phyloP scores from a whole-genome alignment of 2,329 filamentous ascomycete genomes.

The Ophiostoma perfectum region DNA sequence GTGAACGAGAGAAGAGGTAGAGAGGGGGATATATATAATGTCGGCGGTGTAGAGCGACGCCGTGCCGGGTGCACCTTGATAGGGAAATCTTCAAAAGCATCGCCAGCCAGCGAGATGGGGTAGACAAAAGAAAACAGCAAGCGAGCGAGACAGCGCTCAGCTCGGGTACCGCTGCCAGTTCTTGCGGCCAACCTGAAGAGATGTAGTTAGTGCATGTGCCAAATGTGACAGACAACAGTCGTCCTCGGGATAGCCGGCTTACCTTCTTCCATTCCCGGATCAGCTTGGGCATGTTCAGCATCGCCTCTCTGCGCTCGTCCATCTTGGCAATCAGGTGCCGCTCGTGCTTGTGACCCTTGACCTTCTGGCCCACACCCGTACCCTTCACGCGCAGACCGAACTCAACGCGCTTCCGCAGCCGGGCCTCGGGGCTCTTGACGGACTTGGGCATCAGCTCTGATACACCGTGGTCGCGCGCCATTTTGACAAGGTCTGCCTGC shows the following conservation, averaged over 20 bases:
- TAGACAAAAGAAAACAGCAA: background rate
- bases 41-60: background rate
- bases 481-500: slow-evolving; percentile 85
- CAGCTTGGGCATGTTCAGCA: slow-evolving; percentile 90
- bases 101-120: background rate
- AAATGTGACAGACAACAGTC: slow-evolving; percentile 32
- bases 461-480: slow-evolving; percentile 72
- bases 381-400: slow-evolving; percentile 81
- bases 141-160: slow-evolving; percentile 34
- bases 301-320: slow-evolving; percentile 83
- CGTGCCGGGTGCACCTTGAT: background rate
- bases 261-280: slow-evolving; percentile 92
- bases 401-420: slow-evolving; percentile 66
- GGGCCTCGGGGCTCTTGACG: slow-evolving; percentile 67
- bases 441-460: slow-evolving; percentile 74
- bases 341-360: slow-evolving; percentile 95
- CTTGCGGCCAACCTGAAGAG: slow-evolving; percentile 45
- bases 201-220: background rate
- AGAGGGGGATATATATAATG: background rate
- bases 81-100: background rate
- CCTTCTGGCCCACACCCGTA: slow-evolving; percentile 83
- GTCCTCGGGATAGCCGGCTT: slow-evolving; percentile 23
- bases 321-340: slow-evolving; percentile 74
- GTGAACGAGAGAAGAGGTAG: background rate
- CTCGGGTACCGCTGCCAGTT: slow-evolving; percentile 56